These are phyloP conservation scores for Olyra latifolia DNA, from an alignment of 176 grass and related monocot species.

Conservation along the genomic window DNA sequence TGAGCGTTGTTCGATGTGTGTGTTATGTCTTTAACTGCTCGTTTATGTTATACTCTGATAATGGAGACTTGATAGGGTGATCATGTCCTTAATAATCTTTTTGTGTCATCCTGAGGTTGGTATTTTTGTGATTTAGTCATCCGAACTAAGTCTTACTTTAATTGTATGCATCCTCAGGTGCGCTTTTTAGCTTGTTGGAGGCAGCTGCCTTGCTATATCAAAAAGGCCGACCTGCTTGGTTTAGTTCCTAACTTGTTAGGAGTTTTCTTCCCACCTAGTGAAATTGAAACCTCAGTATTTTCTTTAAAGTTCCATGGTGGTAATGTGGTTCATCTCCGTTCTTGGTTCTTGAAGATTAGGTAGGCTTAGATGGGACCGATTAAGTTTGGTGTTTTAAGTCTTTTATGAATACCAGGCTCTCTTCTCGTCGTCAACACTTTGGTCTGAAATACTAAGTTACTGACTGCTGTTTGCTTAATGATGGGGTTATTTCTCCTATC, in stretches of 20 bases:
- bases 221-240: constrained; percentile 15
- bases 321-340: constrained; percentile 31
- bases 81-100: constrained; percentile 13
- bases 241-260: constrained; percentile 34
- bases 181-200: constrained; percentile 29
- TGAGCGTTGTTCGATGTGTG: constrained; percentile 11
- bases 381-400: constrained; percentile 47
- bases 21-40: constrained; percentile 23
- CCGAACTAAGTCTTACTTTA: constrained; percentile 8
- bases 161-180: constrained; percentile 12
- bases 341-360: constrained; percentile 50
- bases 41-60: constrained; percentile 2
- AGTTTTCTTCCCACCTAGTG: constrained; percentile 37
- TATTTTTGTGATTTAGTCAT: constrained; percentile 24
- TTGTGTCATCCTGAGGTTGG: neutral
- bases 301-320: constrained; percentile 21
- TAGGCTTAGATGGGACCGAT: constrained; percentile 55
- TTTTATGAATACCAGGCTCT: constrained; percentile 40
- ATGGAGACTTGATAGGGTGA: constrained; percentile 18
- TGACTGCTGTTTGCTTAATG: constrained; percentile 43
- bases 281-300: constrained; percentile 41
- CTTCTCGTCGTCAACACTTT: constrained; percentile 45
- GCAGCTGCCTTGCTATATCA: constrained; percentile 27
- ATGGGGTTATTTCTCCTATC: constrained; percentile 44
- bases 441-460: constrained; percentile 36